Percentiles rank a stretch among this genome's conserved stretches.
phyloP scores from a whole-genome alignment of 164 flowering plant species.

The Chimonanthus salicifolius region DNA sequence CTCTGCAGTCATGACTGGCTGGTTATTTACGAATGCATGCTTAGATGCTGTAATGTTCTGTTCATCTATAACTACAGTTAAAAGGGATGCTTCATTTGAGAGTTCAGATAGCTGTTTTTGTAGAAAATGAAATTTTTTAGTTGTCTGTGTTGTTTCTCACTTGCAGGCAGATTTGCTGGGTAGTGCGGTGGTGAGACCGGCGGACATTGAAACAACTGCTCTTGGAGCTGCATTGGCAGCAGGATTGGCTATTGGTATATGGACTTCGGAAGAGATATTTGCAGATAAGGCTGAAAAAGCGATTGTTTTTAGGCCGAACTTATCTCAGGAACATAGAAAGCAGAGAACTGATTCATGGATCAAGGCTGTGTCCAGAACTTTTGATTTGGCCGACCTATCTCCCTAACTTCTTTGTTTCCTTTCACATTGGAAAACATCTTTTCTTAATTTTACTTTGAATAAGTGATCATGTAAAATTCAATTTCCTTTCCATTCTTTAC shows the following conservation, averaged over 20 bases:
- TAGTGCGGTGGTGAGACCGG: constrained; percentile 79
- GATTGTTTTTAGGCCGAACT: constrained; percentile 40
- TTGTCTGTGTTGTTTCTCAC: not conserved
- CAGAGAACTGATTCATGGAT: constrained; percentile 81
- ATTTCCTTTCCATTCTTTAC: too few relatives aligned
- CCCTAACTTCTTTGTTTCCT: constrained; percentile 18
- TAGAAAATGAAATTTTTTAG: too few relatives aligned
- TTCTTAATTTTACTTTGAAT: too few relatives aligned
- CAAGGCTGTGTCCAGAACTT: constrained; percentile 78
- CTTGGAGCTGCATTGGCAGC: constrained; percentile 98
- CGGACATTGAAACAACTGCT: constrained; percentile 90
- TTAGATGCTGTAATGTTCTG: too few relatives aligned
- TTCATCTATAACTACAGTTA: too few relatives aligned
- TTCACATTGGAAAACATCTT: not conserved
- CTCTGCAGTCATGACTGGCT: too few relatives aligned
- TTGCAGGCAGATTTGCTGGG: constrained; percentile 83
- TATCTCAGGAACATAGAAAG: constrained; percentile 54
- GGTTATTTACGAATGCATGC: too few relatives aligned
- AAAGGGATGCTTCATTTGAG: too few relatives aligned
- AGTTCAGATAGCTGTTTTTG: too few relatives aligned
- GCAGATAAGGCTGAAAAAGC: constrained; percentile 35
- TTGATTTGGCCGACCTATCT: constrained; percentile 85
- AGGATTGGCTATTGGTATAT: constrained; percentile 83
- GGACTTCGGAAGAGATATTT: constrained; percentile 66
- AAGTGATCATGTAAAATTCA: not conserved